Evolutionary conservation across 2,329 filamentous ascomycete species (phyloP), one percentile per base, ranked within the genome.

Genomic region (Fusarium pseudoanthophilum): DNA sequence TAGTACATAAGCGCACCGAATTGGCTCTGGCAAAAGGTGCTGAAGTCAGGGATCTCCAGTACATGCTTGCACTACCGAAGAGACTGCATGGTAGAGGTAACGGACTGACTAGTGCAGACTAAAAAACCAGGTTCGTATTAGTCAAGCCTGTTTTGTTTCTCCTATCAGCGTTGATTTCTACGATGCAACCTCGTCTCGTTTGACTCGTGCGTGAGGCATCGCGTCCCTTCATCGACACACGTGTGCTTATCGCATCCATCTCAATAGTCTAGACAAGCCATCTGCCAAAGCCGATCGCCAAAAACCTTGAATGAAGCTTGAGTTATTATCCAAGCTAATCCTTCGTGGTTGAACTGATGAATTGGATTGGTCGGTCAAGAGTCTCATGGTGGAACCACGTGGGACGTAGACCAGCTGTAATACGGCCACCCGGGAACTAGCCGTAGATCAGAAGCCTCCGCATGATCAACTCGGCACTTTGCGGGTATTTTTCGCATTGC

Each of bases 331-430:
- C 21, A 48, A 37, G n/a, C 32, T 69, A 34, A 24, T 43, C 60
- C 59, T 75, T 75, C 72, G 72, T 75, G 72, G 52, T 62, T 61
- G 49, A 64, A 43, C 39, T 48, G 36, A n/a, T 55, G n/a, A 28
- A 40, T 62, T 20, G 58, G 72, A 75, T 75, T 75, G 73, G 73
- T 62, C 39, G n/a, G 24, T 40, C 26, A 56, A 36, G 36, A 53
- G n/a, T 24, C 39, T 71, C 60, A 64, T 43, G 59, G 69, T 69
- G 69, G 70, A 72, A 55, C 70, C 73, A 75, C 73, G 73, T 75
- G 73, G 66, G 66, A 42, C 58, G 42, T 55, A 71, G 60, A 55
- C 30, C 43, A 55, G 46, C 60, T 73, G 56, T 71, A 71, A 75
- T 75, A 75, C 73, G 73, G 40, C 69, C 56, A 42, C 16, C 30